Evolutionary conservation across 345 rosid genomes (phyloP), one percentile per base, ranked within the genome.

Genomic region (Eucalyptus albens): DNA sequence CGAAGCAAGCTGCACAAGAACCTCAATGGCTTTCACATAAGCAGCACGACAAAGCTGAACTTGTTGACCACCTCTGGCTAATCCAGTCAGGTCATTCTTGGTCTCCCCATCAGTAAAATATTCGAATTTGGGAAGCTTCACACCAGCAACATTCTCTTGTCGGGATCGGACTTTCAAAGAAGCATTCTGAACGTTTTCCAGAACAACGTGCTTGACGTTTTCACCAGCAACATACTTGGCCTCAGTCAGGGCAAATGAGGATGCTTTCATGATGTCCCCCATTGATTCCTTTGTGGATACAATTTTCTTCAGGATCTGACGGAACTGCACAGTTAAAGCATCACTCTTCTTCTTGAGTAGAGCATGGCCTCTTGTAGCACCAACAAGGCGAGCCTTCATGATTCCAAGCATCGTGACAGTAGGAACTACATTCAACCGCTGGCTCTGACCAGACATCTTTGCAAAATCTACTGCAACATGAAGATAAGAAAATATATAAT

Each of bases 301-400:
- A 19, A 95, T 97, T 86, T 95, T 95, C 94, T 97, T 96, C 21
- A 96, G 97, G 89, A 96, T 95, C 86, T 94, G 96, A 12, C 99
- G 96, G 80, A 97, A 97, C 90, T 97, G 98, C 89, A 95, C 99
- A 11, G 97, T 97, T 86, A 96, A 90, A 89, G 99, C 99, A 93
- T 97, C 99, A 89, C 99, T 96, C 97, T 97, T 97, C 93, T 97
- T 96, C 95, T 96, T 97, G 86, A 96, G 98, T 47, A 97, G 97
- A 88, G 98, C 98, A 93, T 96, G 98, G 42, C 99, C 98, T 93
- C 98, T 95, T 22, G 98, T 97, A 29, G 99, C 99, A 56, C 99
- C 99, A 51, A 96, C 90, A 59, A 96, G 97, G 87, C 99, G 95
- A 21, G 96, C 96, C 94, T 97, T 97, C 93, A 97, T 89, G 44